A percentile compares a stretch with the other conserved stretches of the same genome.
Conservation (phyloP, 164 flowering plant genomes). For the Nymphaea colorata region DNA sequence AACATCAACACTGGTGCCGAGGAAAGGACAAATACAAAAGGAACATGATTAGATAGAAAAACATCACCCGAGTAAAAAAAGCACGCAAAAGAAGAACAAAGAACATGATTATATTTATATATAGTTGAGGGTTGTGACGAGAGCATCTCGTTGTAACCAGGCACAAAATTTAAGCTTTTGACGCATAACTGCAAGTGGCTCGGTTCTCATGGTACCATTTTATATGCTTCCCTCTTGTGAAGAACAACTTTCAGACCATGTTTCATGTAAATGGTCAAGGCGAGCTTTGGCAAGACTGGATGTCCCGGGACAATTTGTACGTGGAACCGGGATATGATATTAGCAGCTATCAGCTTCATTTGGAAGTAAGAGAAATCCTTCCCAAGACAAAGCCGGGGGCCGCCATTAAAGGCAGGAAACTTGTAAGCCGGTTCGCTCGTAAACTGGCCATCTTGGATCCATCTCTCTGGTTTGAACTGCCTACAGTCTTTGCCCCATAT, state of each 20-base stretch:
- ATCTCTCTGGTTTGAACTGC: constrained; percentile 82
- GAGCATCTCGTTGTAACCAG: too few species aligned
- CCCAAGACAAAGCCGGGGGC: constrained; percentile 91
- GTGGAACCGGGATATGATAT: constrained; percentile 47
- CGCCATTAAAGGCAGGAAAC: constrained; percentile 90
- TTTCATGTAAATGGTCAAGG: constrained; percentile 92
- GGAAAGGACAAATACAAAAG: too few species aligned
- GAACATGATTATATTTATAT: too few species aligned
- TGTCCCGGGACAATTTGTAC: constrained; percentile 58
- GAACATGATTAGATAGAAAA: too few species aligned
- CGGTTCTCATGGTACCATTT: too few species aligned
- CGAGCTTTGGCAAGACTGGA: constrained; percentile 66
- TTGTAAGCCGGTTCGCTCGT: constrained; percentile 88
- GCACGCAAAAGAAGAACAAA: too few species aligned
- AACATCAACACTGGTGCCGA: too few species aligned
- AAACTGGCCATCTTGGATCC: constrained; percentile 74
- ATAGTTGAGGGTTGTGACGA: too few species aligned
- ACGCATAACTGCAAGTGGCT: too few species aligned
- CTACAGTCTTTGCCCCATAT: constrained; percentile 74
- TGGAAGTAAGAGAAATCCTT: constrained; percentile 89
- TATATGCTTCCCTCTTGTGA: not conserved
- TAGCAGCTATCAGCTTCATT: constrained; percentile 78
- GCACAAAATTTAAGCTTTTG: too few species aligned
- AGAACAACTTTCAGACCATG: constrained; percentile 71
- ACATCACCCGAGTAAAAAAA: too few species aligned